Percentiles rank a stretch among this genome's conserved stretches.
These are phyloP conservation scores for Colletotrichum sp. DNA, from an alignment of 2,329 filamentous ascomycete genomes.

Conservation along the genomic window DNA sequence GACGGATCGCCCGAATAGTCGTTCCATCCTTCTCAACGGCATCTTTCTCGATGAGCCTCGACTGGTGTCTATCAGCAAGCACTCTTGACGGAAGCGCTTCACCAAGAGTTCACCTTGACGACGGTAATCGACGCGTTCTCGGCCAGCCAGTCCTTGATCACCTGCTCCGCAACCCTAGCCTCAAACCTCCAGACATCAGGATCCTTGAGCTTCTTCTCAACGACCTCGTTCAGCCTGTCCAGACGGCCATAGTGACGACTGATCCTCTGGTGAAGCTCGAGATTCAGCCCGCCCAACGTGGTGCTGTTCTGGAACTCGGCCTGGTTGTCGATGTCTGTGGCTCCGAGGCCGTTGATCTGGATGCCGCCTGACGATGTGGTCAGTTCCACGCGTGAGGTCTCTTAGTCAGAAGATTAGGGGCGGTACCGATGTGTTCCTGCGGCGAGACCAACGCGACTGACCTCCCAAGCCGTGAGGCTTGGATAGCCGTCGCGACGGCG, in stretches of 20 bases:
- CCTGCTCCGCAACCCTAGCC: slow-evolving; percentile 23
- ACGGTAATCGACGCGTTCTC: neutral
- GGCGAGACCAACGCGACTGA: neutral
- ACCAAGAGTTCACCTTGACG: neutral
- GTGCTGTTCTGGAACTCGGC: neutral
- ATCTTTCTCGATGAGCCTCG: neutral
- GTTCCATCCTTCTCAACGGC: neutral
- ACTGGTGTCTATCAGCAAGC: neutral
- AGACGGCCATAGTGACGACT: slow-evolving; percentile 23
- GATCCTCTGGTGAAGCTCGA: slow-evolving; percentile 25
- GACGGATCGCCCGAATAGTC: slow-evolving; percentile 1
- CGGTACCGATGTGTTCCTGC: neutral
- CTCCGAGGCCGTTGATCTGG: neutral
- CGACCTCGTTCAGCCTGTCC: slow-evolving; percentile 16
- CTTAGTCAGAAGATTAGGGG: accelerated
- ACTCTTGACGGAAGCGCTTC: neutral
- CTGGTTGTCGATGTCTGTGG: neutral
- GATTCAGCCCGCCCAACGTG: neutral
- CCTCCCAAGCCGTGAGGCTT: neutral
- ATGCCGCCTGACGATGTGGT: neutral
- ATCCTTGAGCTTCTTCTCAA: slow-evolving; percentile 7
- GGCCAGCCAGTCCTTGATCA: slow-evolving; percentile 23
- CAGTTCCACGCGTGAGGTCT: neutral
- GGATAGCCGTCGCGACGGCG: neutral
- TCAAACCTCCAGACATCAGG: slow-evolving; percentile 26